Conservation (phyloP, 352 stramenopile species). For the Phytophthora kernoviae region DNA sequence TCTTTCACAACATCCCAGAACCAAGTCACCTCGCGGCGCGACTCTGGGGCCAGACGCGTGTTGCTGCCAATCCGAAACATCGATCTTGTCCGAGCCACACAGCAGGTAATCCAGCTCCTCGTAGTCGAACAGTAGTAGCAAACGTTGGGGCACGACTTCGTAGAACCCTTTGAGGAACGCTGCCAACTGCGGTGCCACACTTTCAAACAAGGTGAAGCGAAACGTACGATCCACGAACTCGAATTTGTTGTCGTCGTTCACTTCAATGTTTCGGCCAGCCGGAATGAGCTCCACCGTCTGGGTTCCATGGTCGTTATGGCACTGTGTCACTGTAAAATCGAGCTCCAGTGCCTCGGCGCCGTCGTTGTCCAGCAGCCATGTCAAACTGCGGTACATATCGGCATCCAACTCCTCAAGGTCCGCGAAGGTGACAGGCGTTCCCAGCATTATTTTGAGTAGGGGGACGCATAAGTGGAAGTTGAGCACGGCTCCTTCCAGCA, state of each 20-base stretch:
- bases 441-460: conserved; percentile 98
- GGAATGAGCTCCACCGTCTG: conserved; percentile 61
- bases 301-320: conserved; percentile 13
- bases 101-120: conserved; percentile 96
- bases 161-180: conserved; percentile 96
- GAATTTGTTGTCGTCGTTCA: conserved; percentile 96
- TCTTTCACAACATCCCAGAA: conserved; percentile 88
- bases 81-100: conserved; percentile 92
- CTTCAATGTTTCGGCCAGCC: conserved; percentile 67
- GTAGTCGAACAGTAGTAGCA: conserved; percentile 96
- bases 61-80: conserved; percentile 94
- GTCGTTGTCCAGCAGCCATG: conserved; percentile 69
- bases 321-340: conserved; percentile 63
- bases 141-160: conserved; percentile 92
- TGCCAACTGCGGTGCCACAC: conserved; percentile 87
- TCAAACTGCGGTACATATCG: conserved; percentile 60
- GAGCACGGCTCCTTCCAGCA: conserved; percentile 93
- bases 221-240: conserved; percentile 94
- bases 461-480: conserved; percentile 93
- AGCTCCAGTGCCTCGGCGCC: conserved; percentile 50
- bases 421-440: conserved; percentile 92
- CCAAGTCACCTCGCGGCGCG: conserved; percentile 35
- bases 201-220: conserved; percentile 94
- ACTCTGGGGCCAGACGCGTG: conserved; percentile 46
- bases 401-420: conserved; percentile 91